Conservation (phyloP, 2,329 filamentous ascomycete species). For the Fusarium armeniacum region DNA sequence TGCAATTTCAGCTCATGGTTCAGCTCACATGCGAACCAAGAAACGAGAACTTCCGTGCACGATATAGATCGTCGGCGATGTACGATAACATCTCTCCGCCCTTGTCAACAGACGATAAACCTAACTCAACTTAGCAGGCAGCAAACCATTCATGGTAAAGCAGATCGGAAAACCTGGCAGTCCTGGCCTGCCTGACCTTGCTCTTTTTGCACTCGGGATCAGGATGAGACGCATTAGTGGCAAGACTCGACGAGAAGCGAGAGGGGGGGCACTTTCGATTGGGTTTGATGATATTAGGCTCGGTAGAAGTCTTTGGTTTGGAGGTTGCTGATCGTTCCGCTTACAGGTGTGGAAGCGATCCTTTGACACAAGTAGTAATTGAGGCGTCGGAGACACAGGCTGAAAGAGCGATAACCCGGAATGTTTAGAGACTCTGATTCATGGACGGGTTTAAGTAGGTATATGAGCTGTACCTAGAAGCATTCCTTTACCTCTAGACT, state of each 20-base stretch:
- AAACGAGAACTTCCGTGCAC: slow-evolving; percentile 30
- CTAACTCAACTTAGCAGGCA: slow-evolving; percentile 20
- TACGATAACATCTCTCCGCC: slow-evolving; percentile 20
- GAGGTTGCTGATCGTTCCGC: slow-evolving; percentile 28
- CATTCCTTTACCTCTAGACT: slow-evolving; percentile 11
- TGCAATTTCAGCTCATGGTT: slow-evolving; percentile 19
- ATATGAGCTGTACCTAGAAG: neutral
- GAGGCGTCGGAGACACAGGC: slow-evolving; percentile 44
- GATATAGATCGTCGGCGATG: slow-evolving; percentile 35
- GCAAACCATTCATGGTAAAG: slow-evolving; percentile 13
- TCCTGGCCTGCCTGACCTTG: slow-evolving; percentile 4
- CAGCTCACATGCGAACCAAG: slow-evolving; percentile 21
- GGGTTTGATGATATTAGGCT: slow-evolving; percentile 8
- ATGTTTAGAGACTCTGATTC: slow-evolving; percentile 20
- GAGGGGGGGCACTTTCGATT: slow-evolving; percentile 20
- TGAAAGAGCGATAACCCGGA: slow-evolving; percentile 40
- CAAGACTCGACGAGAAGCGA: slow-evolving; percentile 21
- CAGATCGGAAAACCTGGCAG: slow-evolving; percentile 28
- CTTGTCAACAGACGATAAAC: slow-evolving; percentile 6
- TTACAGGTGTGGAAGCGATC: slow-evolving; percentile 20
- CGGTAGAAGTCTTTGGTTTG: neutral
- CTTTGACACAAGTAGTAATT: slow-evolving; percentile 27
- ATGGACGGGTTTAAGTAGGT: neutral
- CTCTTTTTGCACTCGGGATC: slow-evolving; percentile 40
- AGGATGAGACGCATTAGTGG: slow-evolving; percentile 50